A percentile compares a stretch with the other conserved stretches of the same genome.
Conservation (phyloP, 129 eudicot genomes). For the Sambucus nigra region DNA sequence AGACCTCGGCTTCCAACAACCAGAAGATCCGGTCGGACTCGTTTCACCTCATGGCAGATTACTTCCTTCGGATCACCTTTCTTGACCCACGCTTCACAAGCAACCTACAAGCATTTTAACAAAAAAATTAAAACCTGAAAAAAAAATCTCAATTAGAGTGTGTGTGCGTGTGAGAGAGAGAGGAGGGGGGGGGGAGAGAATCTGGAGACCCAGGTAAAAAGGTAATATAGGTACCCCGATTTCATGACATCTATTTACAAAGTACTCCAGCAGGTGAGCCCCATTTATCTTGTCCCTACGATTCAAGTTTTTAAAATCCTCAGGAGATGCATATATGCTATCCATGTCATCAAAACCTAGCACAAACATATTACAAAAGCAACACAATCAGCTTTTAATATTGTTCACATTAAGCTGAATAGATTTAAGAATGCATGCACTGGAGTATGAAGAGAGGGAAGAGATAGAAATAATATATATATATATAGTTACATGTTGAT, state of each 20-base stretch:
- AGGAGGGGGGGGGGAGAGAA: not conserved
- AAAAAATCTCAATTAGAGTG: not conserved
- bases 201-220: not conserved
- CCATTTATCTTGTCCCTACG: constrained; percentile 60
- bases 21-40: constrained; percentile 76
- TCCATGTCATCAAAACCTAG: constrained; percentile 86
- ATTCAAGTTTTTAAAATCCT: constrained; percentile 58
- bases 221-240: constrained; percentile 50
- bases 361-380: not conserved
- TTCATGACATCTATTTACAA: constrained; percentile 72
- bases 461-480: not conserved
- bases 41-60: constrained; percentile 74
- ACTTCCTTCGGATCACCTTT: constrained; percentile 84
- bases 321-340: constrained; percentile 87
- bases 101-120: constrained; percentile 38
- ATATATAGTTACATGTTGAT: not conserved
- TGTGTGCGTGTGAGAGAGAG: not conserved
- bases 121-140: not conserved
- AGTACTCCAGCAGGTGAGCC: constrained; percentile 77
- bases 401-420: not conserved
- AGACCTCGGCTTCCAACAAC: constrained; percentile 94
- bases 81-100: constrained; percentile 92
- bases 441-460: not conserved
- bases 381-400: not conserved
- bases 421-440: not conserved